Percentiles rank a stretch among this genome's conserved stretches.
These are phyloP conservation scores for Coniosporium apollinis DNA, from an alignment of 495 filamentous ascomycete genomes.

Conservation along the genomic window DNA sequence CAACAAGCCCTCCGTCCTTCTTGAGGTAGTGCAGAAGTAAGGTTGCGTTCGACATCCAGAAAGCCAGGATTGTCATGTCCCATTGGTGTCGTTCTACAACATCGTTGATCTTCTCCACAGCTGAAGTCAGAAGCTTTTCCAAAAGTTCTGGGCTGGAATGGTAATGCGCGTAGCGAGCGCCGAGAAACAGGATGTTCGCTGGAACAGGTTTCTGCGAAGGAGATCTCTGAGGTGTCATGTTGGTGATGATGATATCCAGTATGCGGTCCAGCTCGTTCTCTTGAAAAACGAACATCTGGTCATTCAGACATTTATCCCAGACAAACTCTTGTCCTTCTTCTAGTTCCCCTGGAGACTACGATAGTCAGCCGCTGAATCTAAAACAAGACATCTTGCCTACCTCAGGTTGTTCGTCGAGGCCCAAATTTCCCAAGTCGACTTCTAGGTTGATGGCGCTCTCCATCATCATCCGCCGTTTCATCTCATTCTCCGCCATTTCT, in stretches of 20 bases:
- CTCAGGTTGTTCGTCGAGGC: conserved; percentile 90
- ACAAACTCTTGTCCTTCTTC: conserved; percentile 91
- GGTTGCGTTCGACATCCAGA: conserved; percentile 97
- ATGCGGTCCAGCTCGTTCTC: conserved; percentile 80
- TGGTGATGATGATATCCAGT: conserved; percentile 88
- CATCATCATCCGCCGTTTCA: conserved; percentile 98
- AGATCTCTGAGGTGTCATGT: conserved; percentile 92
- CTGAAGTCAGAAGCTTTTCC: conserved; percentile 58
- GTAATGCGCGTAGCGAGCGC: conserved; percentile 91
- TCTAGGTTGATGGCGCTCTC: conserved; percentile 96
- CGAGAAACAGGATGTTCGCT: conserved; percentile 90
- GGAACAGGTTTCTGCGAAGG: conserved; percentile 94
- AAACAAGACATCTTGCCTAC: conserved; percentile 29
- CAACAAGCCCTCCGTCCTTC: conserved; percentile 71
- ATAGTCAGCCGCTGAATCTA: conserved; percentile 4
- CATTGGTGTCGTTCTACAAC: conserved; percentile 89
- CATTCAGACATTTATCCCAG: conserved; percentile 89
- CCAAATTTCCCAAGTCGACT: conserved; percentile 89
- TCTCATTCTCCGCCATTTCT: conserved; percentile 90
- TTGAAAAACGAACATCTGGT: conserved; percentile 99
- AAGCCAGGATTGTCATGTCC: conserved; percentile 98
- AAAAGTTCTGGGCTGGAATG: conserved; percentile 80
- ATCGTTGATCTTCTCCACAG: conserved; percentile 91
- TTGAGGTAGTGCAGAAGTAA: conserved; percentile 89
- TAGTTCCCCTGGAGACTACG: conserved; percentile 60